Evolutionary conservation across 495 filamentous ascomycete genomes (phyloP), one percentile per base, ranked within the genome.

Genomic region (Lasiosphaeriaceae sp.): DNA sequence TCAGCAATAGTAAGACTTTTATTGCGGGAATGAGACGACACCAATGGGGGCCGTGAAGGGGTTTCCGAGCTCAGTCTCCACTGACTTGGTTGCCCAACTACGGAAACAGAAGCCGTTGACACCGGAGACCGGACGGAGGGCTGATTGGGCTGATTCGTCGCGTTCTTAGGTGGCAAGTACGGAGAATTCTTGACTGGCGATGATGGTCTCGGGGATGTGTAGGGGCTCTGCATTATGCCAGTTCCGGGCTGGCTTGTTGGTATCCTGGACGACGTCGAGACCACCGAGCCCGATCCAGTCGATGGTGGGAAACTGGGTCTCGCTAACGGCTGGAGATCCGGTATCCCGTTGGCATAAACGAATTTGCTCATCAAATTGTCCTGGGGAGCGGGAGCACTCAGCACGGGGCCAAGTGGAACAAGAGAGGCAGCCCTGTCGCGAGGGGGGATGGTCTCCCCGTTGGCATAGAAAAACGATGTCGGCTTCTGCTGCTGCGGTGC

Each of bases 261-360:
- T 58, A 62, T 37, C 55, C 68, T 77, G 4, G 77, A 74, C 31
- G 72, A 58, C 11, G 65, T 67, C 12, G 78, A 75, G n/a, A 74
- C 65, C 1, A 65, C 66, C 8, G 80, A 78, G 50, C 71, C 71
- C 2, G 77, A 68, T 3, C 57, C 48, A 44, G 61, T 44, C 57
- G 72, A 34, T 24, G 47, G 58, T 50, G 70, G 23, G 52, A 72
- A 56, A 50, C 57, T 62, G 20, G 71, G 56, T 23, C 55, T 64
- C 12, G 60, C 44, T 5, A 61, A 21, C 6, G 60, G 53, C 45
- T 62, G 55, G 39, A 77, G 48, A 26, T 84, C 72, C 39, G 77
- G 74, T 45, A 73, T 69, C 45, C 82, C 74, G 66, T 86, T 80
- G 73, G 87, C 80, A 84, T 94, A 70, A 83, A 97, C 67, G 85